Evolutionary conservation across 331 rosid species (phyloP).

Genomic region (Rhamnella rubrinervis): DNA sequence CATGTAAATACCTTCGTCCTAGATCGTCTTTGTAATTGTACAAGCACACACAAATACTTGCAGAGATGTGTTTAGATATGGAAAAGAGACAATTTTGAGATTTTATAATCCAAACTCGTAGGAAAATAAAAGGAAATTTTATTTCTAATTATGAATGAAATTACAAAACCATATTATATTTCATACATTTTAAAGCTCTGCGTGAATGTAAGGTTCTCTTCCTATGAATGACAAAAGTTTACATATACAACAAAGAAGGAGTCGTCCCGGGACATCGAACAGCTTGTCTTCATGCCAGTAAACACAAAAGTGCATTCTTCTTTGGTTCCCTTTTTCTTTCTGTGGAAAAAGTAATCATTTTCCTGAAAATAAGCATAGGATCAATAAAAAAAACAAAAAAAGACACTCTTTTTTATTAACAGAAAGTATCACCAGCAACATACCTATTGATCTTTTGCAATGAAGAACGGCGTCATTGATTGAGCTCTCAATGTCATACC

Average conservation of each 20-base stretch:
- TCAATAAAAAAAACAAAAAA: neutral
- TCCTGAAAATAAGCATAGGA: neutral
- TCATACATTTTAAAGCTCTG: neutral
- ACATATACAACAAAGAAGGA: slow-evolving; percentile 7
- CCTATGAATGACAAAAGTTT: neutral
- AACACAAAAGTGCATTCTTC: neutral
- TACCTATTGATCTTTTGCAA: slow-evolving; percentile 71
- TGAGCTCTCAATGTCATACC: slow-evolving; percentile 42
- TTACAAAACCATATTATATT: too few relatives aligned
- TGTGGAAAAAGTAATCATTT: neutral
- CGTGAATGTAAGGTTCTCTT: too few relatives aligned
- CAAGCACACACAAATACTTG: too few relatives aligned
- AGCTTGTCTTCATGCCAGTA: slow-evolving; percentile 3
- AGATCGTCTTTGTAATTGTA: too few relatives aligned
- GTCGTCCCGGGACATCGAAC: neutral
- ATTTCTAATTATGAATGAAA: too few relatives aligned
- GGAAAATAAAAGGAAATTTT: too few relatives aligned
- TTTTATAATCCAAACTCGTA: too few relatives aligned
- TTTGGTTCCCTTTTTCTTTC: neutral
- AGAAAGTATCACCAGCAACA: neutral
- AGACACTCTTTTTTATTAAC: too few relatives aligned
- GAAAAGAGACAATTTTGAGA: too few relatives aligned
- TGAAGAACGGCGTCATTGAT: slow-evolving; percentile 70
- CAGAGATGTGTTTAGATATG: too few relatives aligned
- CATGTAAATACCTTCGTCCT: too few relatives aligned